Conservation (phyloP, 768 basidiomycete species). For the Boletus sensibilis region DNA sequence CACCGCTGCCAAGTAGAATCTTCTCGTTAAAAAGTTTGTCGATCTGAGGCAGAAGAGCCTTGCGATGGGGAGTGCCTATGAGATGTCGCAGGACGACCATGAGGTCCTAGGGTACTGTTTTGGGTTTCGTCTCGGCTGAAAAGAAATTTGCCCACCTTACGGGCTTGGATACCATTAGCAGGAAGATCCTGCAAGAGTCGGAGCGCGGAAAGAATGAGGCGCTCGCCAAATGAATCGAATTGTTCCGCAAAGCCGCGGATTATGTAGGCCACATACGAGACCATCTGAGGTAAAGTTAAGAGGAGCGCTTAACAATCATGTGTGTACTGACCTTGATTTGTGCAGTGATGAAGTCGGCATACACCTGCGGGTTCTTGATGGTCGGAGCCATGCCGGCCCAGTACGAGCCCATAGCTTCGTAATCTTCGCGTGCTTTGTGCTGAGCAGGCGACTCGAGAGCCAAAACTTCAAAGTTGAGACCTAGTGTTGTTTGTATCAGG, state of each 20-base stretch:
- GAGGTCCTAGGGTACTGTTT: slow-evolving; percentile 59
- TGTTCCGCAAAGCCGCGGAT: slow-evolving; percentile 67
- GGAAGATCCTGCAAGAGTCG: slow-evolving; percentile 95
- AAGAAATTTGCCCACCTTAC: slow-evolving; percentile 56
- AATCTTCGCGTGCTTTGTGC: slow-evolving; percentile 69
- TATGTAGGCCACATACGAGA: slow-evolving; percentile 90
- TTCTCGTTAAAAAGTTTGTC: slow-evolving; percentile 90
- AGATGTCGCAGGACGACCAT: slow-evolving; percentile 92
- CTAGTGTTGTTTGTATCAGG: slow-evolving; percentile 66
- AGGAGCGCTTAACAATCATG: neutral
- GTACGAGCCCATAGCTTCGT: slow-evolving; percentile 75
- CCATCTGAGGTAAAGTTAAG: slow-evolving; percentile 51
- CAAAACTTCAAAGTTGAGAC: slow-evolving; percentile 77
- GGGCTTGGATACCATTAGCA: slow-evolving; percentile 71
- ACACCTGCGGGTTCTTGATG: slow-evolving; percentile 70
- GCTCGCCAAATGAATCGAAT: slow-evolving; percentile 74
- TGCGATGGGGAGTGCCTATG: slow-evolving; percentile 72
- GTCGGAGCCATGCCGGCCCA: slow-evolving; percentile 82
- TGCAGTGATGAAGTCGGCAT: slow-evolving; percentile 79
- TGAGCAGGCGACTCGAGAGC: slow-evolving; percentile 81
- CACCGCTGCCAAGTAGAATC: slow-evolving; percentile 80
- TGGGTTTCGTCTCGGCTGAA: neutral
- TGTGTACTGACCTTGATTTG: slow-evolving; percentile 75
- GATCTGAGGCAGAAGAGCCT: slow-evolving; percentile 75
- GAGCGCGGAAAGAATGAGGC: slow-evolving; percentile 73